A percentile compares a stretch with the other conserved stretches of the same genome.
phyloP scores from a whole-genome alignment of 345 rosid genomes.

The Brassica carinata region DNA sequence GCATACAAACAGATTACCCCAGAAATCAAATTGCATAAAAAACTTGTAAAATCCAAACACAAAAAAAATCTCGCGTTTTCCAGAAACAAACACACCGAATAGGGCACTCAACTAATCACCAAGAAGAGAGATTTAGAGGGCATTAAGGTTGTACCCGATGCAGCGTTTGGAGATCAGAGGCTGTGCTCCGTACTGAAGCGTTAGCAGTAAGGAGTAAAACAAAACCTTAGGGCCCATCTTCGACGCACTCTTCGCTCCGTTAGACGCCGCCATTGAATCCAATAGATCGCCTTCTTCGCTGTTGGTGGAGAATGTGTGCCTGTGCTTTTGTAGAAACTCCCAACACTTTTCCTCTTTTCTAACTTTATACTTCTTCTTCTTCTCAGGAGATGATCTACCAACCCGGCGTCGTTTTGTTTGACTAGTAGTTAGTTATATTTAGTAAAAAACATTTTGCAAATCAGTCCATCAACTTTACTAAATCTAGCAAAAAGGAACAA shows the following conservation, averaged over 20 bases:
- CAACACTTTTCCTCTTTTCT: background rate
- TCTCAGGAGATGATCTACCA: background rate
- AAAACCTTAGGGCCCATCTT: slow-evolving; percentile 52
- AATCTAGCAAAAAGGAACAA: background rate
- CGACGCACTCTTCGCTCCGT: slow-evolving; percentile 31
- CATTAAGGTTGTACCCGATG: slow-evolving; percentile 49
- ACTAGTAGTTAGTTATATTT: background rate
- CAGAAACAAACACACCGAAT: background rate
- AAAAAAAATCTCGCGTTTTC: slow-evolving; percentile 6
- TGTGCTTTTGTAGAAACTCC: background rate
- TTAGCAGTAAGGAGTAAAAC: slow-evolving; percentile 71
- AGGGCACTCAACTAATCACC: background rate
- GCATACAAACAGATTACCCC: background rate
- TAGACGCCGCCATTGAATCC: slow-evolving; percentile 42
- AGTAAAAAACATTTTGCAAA: background rate
- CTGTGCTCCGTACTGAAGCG: slow-evolving; percentile 92
- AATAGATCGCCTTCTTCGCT: slow-evolving; percentile 27
- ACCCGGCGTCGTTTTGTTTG: slow-evolving; percentile 23
- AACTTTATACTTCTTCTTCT: slow-evolving; percentile 14
- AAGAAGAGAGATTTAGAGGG: background rate
- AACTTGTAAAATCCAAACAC: background rate
- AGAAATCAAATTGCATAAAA: background rate
- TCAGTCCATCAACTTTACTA: background rate
- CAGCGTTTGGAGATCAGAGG: slow-evolving; percentile 94
- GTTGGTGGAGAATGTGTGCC: background rate